These are phyloP conservation scores for Trichopus zeylanicus DNA, from an alignment of 116 monocot species.

Conservation along the genomic window DNA sequence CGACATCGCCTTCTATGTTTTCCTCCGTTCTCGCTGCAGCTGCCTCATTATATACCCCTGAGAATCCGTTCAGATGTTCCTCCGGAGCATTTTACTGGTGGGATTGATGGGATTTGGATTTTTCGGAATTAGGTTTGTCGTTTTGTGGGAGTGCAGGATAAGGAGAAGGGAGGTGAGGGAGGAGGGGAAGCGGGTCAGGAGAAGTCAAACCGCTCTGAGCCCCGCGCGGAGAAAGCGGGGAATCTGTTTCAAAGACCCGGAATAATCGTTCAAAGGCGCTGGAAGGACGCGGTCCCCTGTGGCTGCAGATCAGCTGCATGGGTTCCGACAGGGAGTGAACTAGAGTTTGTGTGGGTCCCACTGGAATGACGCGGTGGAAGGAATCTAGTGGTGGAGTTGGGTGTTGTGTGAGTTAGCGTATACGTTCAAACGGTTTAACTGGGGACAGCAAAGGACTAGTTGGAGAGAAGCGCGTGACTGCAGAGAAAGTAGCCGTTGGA, in stretches of 20 bases:
- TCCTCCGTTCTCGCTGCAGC: neutral
- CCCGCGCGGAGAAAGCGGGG: no score
- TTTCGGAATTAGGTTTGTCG: no score
- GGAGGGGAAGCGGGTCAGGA: neutral
- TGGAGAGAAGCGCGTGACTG: no score
- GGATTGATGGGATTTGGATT: no score
- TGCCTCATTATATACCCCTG: neutral
- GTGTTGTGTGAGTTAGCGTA: no score
- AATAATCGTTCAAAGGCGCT: neutral
- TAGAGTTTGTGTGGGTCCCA: neutral
- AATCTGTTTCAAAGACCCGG: neutral
- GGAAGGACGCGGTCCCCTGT: neutral
- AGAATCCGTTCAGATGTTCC: neutral
- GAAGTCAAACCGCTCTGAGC: neutral
- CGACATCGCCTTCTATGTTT: constrained; percentile 15
- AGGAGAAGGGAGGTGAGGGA: neutral
- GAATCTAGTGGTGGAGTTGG: no score
- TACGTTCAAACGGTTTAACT: no score
- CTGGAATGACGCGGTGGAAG: neutral
- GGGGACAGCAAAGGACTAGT: no score
- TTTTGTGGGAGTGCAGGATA: neutral
- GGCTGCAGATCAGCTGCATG: neutral
- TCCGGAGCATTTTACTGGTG: neutral
- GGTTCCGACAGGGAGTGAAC: neutral
- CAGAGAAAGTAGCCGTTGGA: no score